Percentiles rank a stretch among this genome's conserved stretches.
These are phyloP conservation scores for Cytospora schulzeri DNA, from an alignment of 2,329 filamentous ascomycete genomes.

Conservation along the genomic window DNA sequence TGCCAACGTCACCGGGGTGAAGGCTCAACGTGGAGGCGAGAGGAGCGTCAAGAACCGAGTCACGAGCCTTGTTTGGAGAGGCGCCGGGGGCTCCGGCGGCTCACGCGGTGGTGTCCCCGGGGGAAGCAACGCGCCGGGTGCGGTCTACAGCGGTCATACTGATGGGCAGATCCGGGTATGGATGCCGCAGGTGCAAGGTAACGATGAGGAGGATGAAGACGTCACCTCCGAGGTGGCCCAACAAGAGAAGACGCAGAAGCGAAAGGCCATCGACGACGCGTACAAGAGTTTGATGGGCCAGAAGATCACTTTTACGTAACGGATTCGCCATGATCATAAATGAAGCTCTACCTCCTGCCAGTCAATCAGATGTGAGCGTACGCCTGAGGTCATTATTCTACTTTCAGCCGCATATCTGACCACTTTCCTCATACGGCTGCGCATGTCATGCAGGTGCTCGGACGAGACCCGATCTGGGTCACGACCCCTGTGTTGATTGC, in stretches of 20 bases:
- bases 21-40: constrained; percentile 49
- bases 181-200: constrained; percentile 57
- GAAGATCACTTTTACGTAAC: constrained; percentile 63
- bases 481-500: not conserved
- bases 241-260: constrained; percentile 65
- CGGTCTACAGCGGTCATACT: constrained; percentile 77
- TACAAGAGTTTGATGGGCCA: constrained; percentile 75
- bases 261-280: constrained; percentile 77
- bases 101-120: constrained; percentile 63
- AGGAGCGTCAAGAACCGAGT: constrained; percentile 67
- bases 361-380: not conserved
- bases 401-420: not conserved
- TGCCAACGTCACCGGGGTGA: constrained; percentile 51
- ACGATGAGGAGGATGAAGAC: constrained; percentile 49
- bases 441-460: not conserved
- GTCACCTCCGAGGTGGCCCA: constrained; percentile 46
- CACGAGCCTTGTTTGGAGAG: constrained; percentile 74
- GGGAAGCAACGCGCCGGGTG: constrained; percentile 53
- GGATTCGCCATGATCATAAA: not conserved
- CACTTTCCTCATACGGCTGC: constrained; percentile 3
- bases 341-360: not conserved
- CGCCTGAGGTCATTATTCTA: not conserved
- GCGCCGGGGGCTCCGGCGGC: constrained; percentile 56
- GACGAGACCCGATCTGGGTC: constrained; percentile 4
- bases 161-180: constrained; percentile 84